Base-by-base conservation (phyloP, 2,329 filamentous ascomycete genomes). In the Diatrype stigma region DNA sequence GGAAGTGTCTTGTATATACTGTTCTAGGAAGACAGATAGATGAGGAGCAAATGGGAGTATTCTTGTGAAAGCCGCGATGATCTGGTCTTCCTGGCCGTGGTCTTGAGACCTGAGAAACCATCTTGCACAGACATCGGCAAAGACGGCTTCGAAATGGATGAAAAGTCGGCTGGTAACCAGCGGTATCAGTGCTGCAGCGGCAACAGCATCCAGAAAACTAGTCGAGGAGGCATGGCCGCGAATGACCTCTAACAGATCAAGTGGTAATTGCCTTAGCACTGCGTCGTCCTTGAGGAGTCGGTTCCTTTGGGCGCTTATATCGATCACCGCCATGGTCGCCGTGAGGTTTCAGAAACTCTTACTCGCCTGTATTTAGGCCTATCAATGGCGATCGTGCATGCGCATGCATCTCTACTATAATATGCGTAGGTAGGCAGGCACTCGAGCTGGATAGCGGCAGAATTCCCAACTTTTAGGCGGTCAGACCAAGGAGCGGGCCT, bases 41-140 rank as follows among this genome's bases (percentile, higher is more conserved):
- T 93, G 84, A 47, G 90, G 88, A 58, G 89, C 88, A 74, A 94
- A 86, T 17, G 90, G 89, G 60, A 96, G 69, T 56, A 96, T 78
- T 63, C 88, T 81, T 54, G 89, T 87, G 72, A 96, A 88, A 30
- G 89, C 86, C 50, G 85, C 79, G 56, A 93, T 78, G 48, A 86
- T 70, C 50, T 61, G 68, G 60, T 67, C 69, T 60, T 70, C 69
- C 59, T 61, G 67, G 49, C 56, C 59, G 56, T 68, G 63, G 40
- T 66, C 69, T 26, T 69, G 67, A 26, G 73, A 61, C 65, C 73
- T 67, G 62, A 77, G 74, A 42, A 87, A 75, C 90, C 90, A 96
- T 74, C 87, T 78, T 55, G 90, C 87, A 69, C 87, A 90, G 46
- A 95, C 76, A 69, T 96, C 92, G 60, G 90, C 82, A 62, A 94